phyloP scores from a whole-genome alignment of 805 yeast genomes.

The Hanseniaspora vineae region DNA sequence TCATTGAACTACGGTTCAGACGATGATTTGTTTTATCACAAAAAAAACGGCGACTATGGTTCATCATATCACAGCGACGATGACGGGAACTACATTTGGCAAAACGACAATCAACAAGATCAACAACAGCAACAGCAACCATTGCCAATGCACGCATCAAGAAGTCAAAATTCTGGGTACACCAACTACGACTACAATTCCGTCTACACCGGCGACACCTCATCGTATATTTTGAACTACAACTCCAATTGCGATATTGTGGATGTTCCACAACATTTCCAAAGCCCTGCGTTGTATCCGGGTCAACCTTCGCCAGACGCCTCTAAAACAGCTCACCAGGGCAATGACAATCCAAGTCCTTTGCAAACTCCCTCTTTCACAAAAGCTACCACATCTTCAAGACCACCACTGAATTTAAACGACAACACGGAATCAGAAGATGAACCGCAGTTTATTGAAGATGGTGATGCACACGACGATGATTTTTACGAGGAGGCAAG shows the following conservation, averaged over 20 bases:
- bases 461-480: background rate
- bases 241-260: slow-evolving; percentile 22
- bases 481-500: background rate
- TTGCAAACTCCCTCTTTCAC: background rate
- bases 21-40: slow-evolving; percentile 21
- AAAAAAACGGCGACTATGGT: slow-evolving; percentile 14
- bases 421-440: background rate
- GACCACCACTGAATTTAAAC: background rate
- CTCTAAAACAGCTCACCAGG: background rate
- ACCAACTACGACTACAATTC: slow-evolving; percentile 57
- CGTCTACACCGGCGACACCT: slow-evolving; percentile 46
- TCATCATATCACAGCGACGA: background rate
- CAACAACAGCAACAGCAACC: background rate
- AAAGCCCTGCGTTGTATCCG: slow-evolving; percentile 7
- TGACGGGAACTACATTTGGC: too few species aligned
- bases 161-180: slow-evolving; percentile 59
- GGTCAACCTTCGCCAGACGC: background rate
- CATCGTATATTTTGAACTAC: slow-evolving; percentile 20
- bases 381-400: background rate
- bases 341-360: background rate
- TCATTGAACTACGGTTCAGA: slow-evolving; percentile 67
- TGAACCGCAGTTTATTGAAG: slow-evolving; percentile 1
- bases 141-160: slow-evolving; percentile 49
- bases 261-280: slow-evolving; percentile 24
- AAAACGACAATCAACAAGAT: background rate